Conservation (phyloP, 257 asterid genomes). For the Petunia axillaris region DNA sequence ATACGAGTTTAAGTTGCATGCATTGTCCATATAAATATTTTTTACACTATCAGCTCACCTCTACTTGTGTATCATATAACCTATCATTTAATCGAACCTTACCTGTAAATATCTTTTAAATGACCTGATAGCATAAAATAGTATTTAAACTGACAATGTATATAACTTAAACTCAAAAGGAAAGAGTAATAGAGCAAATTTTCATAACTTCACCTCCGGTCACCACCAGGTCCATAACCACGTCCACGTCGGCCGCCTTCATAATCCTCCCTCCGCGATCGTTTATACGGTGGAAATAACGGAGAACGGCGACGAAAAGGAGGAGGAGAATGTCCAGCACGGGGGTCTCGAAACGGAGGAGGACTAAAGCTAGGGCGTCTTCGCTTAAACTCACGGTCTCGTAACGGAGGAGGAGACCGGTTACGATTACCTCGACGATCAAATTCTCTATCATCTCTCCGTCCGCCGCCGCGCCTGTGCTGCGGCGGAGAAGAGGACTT, state of each 20-base stretch:
- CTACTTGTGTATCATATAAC: neutral
- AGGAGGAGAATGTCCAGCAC: constrained; percentile 75
- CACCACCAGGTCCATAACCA: constrained; percentile 68
- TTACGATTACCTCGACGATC: no score
- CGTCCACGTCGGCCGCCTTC: constrained; percentile 83
- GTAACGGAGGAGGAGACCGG: no score
- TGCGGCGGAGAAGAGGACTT: no score
- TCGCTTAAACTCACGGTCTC: neutral
- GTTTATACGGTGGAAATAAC: constrained; percentile 46
- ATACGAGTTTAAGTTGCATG: no score
- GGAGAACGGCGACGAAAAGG: constrained; percentile 31
- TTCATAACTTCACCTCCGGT: constrained; percentile 60
- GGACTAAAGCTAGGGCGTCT: neutral
- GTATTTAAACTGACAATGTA: neutral
- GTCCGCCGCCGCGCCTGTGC: no score
- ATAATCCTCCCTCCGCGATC: constrained; percentile 73
- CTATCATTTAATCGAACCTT: neutral
- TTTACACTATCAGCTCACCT: neutral
- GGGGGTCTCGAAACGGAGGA: constrained; percentile 71
- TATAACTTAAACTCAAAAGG: neutral
- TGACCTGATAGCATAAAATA: neutral
- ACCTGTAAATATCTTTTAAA: neutral
- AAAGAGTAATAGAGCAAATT: constrained; percentile 16
- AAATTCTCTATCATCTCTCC: no score
- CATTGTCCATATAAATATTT: no score